Percentiles rank a stretch among this genome's conserved stretches.
Evolutionary conservation across 2,329 filamentous ascomycete species (phyloP).

Genomic region (Colletotrichum caudatum): DNA sequence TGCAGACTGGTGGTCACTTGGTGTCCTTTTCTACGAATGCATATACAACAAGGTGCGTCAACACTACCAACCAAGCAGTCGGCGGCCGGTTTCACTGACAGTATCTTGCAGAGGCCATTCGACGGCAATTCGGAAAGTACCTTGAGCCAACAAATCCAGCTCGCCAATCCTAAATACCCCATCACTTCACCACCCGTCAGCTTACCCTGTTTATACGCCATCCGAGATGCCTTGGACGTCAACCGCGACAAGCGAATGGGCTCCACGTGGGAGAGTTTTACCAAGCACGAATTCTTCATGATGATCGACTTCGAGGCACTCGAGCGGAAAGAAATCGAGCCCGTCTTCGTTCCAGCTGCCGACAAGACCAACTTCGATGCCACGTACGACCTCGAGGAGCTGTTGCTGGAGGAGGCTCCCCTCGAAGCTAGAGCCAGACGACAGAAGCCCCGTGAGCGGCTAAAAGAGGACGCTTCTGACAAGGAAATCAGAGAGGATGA

Average conservation of each 20-base stretch:
- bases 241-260: constrained; percentile 87
- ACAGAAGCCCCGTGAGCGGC: constrained; percentile 90
- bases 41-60: constrained; percentile 93
- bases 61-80: not conserved
- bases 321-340: constrained; percentile 88
- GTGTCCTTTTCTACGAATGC: constrained; percentile 98
- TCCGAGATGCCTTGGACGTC: constrained; percentile 83
- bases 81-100: constrained; percentile 46
- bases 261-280: constrained; percentile 87
- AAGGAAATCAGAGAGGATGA: constrained; percentile 96
- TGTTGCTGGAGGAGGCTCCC: constrained; percentile 93
- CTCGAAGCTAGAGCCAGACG: constrained; percentile 91
- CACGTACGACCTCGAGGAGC: constrained; percentile 95
- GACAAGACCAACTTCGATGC: constrained; percentile 99
- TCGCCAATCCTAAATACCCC: constrained; percentile 87
- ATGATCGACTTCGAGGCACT: constrained; percentile 85
- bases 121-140: constrained; percentile 88
- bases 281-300: constrained; percentile 89
- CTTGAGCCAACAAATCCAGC: constrained; percentile 83
- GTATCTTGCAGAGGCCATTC: constrained; percentile 79
- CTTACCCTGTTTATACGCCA: constrained; percentile 88
- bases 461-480: constrained; percentile 94
- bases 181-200: constrained; percentile 92
- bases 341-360: constrained; percentile 91
- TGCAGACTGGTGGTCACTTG: constrained; percentile 98